Base-by-base conservation (phyloP, 352 stramenopile species). In the Phytophthora vignae region DNA sequence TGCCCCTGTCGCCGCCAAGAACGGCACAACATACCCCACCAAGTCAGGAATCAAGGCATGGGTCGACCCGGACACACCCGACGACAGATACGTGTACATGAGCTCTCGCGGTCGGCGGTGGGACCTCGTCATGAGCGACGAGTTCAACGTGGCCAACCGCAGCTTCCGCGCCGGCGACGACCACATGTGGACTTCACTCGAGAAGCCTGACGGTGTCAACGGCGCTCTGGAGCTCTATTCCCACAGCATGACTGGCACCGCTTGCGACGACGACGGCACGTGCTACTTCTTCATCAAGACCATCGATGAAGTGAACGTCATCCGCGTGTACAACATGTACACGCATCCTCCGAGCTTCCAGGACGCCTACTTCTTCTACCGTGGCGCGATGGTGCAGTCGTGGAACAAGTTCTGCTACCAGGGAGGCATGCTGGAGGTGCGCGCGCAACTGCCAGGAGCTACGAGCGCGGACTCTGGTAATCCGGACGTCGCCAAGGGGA, bases 391-490 rank as follows among this genome's bases (percentile, higher is more conserved):
- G 90, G 57, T 98, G 1, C 92, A 98, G 70, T 88, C 77, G 0
- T 98, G 94, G 94, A 98, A 98, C 71, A 98, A 98, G 56, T 98
- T 98, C 69, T 98, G 92, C 77, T 97, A 95, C 66, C 95, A 96
- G 40, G 94, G 94, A 8, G 94, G 94, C 79, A 63, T 98, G 27
- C 67, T 99, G 0, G 96, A 99, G 74, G 88, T 98, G 2, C 74
- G 82, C 11, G 85, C 86, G 4, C 87, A 97, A 54, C 81, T 98
- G 6, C 95, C 93, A 0, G 96, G 94, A 15, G 88, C 94, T 22
- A 73, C 87, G 0, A 78, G 82, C 0, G 31, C 62, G 15, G 74
- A 64, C 0, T 84, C 85, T 2, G 60, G 70, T 0, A 86, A 90
- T 33, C 83, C 77, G 0, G 81, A 90, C 48, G 17, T 86, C 14